Evolutionary conservation across 257 asterid species (phyloP).

Genomic region (Solanum chaucha): DNA sequence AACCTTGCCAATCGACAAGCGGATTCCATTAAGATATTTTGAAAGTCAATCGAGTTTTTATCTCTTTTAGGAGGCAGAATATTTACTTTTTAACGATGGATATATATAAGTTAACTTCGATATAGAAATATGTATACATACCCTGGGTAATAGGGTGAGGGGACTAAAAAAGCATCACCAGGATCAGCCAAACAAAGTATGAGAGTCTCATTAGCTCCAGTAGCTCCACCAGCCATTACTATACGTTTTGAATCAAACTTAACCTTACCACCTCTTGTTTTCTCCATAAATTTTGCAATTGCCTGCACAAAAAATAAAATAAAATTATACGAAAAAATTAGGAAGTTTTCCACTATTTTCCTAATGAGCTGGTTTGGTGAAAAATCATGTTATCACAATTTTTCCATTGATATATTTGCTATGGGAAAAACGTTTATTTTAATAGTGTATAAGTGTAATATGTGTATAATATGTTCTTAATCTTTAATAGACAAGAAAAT

Average conservation of each 20-base stretch:
- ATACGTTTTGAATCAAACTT: conserved; percentile 52
- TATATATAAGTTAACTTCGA: background rate
- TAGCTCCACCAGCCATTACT: conserved; percentile 85
- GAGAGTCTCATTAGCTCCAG: conserved; percentile 61
- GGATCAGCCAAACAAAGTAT: conserved; percentile 63
- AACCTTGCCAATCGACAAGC: too few species aligned
- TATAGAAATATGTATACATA: conserved; percentile 6
- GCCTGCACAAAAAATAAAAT: conserved; percentile 26
- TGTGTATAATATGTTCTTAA: too few species aligned
- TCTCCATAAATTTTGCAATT: conserved; percentile 62
- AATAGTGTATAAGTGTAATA: too few species aligned
- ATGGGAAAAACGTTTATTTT: too few species aligned
- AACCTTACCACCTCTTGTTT: conserved; percentile 44
- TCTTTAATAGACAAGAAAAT: too few species aligned
- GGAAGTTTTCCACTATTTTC: background rate
- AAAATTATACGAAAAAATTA: too few species aligned
- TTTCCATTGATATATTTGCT: too few species aligned
- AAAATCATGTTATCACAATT: too few species aligned
- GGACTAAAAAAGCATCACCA: conserved; percentile 67
- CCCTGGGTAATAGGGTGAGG: conserved; percentile 85
- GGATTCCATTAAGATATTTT: background rate
- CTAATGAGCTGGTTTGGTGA: background rate
- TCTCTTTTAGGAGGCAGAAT: background rate
- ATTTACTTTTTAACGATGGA: background rate
- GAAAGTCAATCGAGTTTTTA: background rate